These are phyloP conservation scores for Coniella vitis DNA, from an alignment of 2,329 filamentous ascomycete genomes.

Conservation along the genomic window DNA sequence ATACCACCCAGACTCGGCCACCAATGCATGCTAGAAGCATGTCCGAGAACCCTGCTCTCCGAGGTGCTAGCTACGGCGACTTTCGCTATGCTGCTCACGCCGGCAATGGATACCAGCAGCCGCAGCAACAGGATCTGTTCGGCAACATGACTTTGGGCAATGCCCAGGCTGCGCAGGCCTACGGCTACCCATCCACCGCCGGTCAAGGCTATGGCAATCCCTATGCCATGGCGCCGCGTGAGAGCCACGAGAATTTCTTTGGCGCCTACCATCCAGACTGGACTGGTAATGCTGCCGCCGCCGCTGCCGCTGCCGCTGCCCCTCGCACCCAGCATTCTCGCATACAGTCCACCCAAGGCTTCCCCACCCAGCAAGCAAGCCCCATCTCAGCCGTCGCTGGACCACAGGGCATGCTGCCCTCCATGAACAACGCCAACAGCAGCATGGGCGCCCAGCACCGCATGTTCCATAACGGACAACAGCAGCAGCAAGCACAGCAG, in stretches of 20 bases:
- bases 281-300: neutral
- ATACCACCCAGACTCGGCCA: constrained; percentile 7
- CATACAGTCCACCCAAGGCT: constrained; percentile 9
- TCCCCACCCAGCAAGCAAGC: constrained; percentile 7
- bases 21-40: constrained; percentile 14
- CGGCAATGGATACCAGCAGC: constrained; percentile 5
- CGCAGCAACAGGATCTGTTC: constrained; percentile 10
- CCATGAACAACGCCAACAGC: constrained; percentile 5
- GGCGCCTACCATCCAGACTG: constrained; percentile 4
- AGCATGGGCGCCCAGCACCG: constrained; percentile 7
- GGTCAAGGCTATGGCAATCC: constrained; percentile 8
- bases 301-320: neutral
- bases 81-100: constrained; percentile 8
- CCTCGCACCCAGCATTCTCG: constrained; percentile 10
- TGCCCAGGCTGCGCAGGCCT: constrained; percentile 3
- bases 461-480: neutral
- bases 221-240: constrained; percentile 2
- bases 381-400: constrained; percentile 3
- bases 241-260: constrained; percentile 4
- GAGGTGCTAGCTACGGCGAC: constrained; percentile 7
- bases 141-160: constrained; percentile 6
- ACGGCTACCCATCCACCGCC: constrained; percentile 2
- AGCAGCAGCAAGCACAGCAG: neutral
- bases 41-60: constrained; percentile 13
- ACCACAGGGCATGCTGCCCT: constrained; percentile 6